Percentiles rank a stretch among this genome's conserved stretches.
Conservation (phyloP, 2,329 filamentous ascomycete species). For the Botryotinia narcissicola region DNA sequence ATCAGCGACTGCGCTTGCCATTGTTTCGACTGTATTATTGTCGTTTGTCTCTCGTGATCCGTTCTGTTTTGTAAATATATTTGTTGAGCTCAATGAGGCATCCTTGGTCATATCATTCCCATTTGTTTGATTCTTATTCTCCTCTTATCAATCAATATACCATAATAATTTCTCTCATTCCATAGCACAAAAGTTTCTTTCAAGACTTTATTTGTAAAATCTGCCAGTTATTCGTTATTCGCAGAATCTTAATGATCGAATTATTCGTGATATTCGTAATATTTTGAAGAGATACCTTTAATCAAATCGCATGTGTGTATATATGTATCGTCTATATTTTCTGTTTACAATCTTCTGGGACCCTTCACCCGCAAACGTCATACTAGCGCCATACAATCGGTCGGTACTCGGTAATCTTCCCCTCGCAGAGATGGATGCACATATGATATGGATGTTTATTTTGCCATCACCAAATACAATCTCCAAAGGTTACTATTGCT, state of each 20-base stretch:
- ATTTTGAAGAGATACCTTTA: too few species aligned
- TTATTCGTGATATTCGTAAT: not conserved
- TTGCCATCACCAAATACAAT: not conserved
- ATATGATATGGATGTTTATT: not conserved
- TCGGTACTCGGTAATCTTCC: conserved; percentile 9
- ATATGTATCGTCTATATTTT: not conserved
- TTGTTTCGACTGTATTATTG: not conserved
- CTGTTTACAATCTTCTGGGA: not conserved
- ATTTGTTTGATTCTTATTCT: not conserved
- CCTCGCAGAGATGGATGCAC: not conserved
- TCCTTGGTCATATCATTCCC: conserved; percentile 11
- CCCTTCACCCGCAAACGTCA: conserved; percentile 11
- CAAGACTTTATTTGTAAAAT: not conserved
- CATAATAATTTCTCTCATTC: not conserved
- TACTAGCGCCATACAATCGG: conserved; percentile 12
- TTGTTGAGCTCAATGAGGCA: conserved; percentile 13
- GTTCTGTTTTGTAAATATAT: conserved; percentile 12
- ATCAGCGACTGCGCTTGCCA: conserved; percentile 1
- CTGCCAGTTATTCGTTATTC: too few species aligned
- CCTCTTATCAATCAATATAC: not conserved
- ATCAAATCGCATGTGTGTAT: not conserved
- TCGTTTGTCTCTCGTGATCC: not conserved
- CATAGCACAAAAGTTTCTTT: not conserved
- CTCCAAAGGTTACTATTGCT: not conserved
- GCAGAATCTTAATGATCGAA: not conserved